Base-by-base conservation (phyloP, 2,329 filamentous ascomycete genomes). In the Colletotrichum theobromicola region DNA sequence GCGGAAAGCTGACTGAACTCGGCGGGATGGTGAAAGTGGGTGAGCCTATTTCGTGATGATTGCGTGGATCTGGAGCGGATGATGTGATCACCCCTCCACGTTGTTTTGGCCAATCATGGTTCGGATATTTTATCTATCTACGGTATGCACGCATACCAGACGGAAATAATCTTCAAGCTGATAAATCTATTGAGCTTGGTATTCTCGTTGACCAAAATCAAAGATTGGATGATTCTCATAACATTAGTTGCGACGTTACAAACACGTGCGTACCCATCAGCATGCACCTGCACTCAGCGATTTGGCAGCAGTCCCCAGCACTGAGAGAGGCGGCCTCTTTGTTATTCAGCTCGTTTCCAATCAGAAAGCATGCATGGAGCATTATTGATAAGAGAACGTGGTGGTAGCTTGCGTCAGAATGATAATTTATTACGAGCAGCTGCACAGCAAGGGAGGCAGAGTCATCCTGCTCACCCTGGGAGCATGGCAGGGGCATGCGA, bases 21-120 rank as follows among this genome's bases (percentile, higher is more conserved):
- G 21, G 28, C 46, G 61, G 18, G 16, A 66, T 76, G 75, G 42
- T 69, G 72, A 74, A 37, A 76, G 60, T 21, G 13, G 26, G 16
- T 26, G 24, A 63, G n/a, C 61, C 12, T 50, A 76, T 76, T 76
- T 72, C 75, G 75, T 76, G 75, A 76, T 28, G n/a, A 75, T 76
- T 62, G 67, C 75, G 75, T 75, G 34, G 63, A 72, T 76, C 37
- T 55, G 35, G 21, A 28, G 13, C 15, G 30, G 28, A 76, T 76
- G 75, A 42, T 76, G 75, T 65, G 67, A 76, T 72, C 61, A 15
- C 8, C 4, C 10, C 10, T 26, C 18, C 42, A 24, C 15, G 15
- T 24, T 30, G 32, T 4, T 46, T 9, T 10, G 16, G 16, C 69
- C 72, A 73, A 75, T 73, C 42, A 68, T 16, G 8, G 6, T 26